phyloP scores from a whole-genome alignment of 1,139 yeast genomes.

The Sugiyamaella japonica region DNA sequence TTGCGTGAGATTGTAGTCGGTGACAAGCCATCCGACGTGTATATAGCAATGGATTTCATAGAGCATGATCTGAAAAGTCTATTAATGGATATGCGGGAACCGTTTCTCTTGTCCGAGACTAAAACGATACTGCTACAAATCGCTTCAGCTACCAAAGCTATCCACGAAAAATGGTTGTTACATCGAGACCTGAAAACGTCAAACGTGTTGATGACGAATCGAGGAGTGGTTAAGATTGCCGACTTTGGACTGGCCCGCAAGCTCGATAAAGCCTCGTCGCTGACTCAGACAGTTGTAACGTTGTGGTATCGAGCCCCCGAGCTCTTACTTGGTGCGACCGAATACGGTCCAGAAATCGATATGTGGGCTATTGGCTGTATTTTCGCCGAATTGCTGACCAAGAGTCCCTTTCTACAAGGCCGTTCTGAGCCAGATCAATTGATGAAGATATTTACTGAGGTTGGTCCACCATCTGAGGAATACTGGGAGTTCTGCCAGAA shows the following conservation, averaged over 20 bases:
- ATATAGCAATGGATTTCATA: slow-evolving; percentile 39
- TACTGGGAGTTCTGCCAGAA: slow-evolving; percentile 43
- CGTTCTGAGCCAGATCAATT: slow-evolving; percentile 90
- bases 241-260: slow-evolving; percentile 54
- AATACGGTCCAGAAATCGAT: slow-evolving; percentile 86
- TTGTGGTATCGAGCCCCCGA: slow-evolving; percentile 97
- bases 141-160: slow-evolving; percentile 32
- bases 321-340: slow-evolving; percentile 71
- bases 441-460: slow-evolving; percentile 73
- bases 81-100: slow-evolving; percentile 27
- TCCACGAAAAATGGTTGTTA: slow-evolving; percentile 59
- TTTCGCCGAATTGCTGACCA: slow-evolving; percentile 84
- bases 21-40: slow-evolving; percentile 29
- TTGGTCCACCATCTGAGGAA: slow-evolving; percentile 86
- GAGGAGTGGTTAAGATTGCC: slow-evolving; percentile 56
- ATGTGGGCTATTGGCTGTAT: slow-evolving; percentile 98
- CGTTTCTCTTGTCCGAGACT: slow-evolving; percentile 36
- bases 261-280: slow-evolving; percentile 24
- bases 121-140: slow-evolving; percentile 38
- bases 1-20: slow-evolving; percentile 66
- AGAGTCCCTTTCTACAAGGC: slow-evolving; percentile 86
- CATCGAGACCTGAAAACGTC: slow-evolving; percentile 71
- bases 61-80: slow-evolving; percentile 38
- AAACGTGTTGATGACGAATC: slow-evolving; percentile 54
- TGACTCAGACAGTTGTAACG: slow-evolving; percentile 37